phyloP scores from a whole-genome alignment of 306 rosid species.

The Prinsepia uniflora region DNA sequence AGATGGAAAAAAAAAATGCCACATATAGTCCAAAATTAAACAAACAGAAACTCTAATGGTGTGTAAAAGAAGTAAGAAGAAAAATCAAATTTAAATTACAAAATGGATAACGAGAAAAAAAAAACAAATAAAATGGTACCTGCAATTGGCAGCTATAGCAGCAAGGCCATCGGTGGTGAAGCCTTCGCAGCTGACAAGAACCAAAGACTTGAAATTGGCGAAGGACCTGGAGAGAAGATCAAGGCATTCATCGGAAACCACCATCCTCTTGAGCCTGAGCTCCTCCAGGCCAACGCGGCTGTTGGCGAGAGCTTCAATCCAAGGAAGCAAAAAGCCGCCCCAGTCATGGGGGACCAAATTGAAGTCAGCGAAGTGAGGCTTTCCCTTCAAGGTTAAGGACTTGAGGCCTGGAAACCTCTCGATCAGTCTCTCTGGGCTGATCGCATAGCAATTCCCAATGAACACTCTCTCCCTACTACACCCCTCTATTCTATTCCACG shows the following conservation, averaged over 20 bases:
- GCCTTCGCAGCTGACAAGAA: constrained; percentile 89
- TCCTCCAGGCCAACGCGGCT: constrained; percentile 57
- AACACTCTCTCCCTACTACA: constrained; percentile 61
- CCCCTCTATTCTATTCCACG: constrained; percentile 80
- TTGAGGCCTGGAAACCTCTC: constrained; percentile 61
- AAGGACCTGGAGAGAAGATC: constrained; percentile 80
- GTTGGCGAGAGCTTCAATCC: constrained; percentile 72
- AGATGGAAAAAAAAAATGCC: not conserved
- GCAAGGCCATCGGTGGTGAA: constrained; percentile 89
- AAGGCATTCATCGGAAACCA: constrained; percentile 75
- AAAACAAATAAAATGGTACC: constrained; percentile 34
- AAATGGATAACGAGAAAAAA: not conserved
- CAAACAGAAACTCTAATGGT: not conserved
- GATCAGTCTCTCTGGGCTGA: constrained; percentile 68
- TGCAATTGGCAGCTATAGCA: constrained; percentile 85
- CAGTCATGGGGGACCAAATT: constrained; percentile 82
- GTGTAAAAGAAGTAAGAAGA: constrained; percentile 4
- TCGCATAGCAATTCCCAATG: constrained; percentile 86
- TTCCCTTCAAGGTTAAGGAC: constrained; percentile 78
- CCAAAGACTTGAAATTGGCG: constrained; percentile 66
- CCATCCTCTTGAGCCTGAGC: constrained; percentile 88
- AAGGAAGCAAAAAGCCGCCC: constrained; percentile 75
- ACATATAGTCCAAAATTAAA: not conserved
- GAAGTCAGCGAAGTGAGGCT: constrained; percentile 97
- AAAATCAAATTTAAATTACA: not conserved